Evolutionary conservation across 208 protist genomes (phyloP), one percentile per base, ranked within the genome.

Genomic region (Porcisia hertigi): DNA sequence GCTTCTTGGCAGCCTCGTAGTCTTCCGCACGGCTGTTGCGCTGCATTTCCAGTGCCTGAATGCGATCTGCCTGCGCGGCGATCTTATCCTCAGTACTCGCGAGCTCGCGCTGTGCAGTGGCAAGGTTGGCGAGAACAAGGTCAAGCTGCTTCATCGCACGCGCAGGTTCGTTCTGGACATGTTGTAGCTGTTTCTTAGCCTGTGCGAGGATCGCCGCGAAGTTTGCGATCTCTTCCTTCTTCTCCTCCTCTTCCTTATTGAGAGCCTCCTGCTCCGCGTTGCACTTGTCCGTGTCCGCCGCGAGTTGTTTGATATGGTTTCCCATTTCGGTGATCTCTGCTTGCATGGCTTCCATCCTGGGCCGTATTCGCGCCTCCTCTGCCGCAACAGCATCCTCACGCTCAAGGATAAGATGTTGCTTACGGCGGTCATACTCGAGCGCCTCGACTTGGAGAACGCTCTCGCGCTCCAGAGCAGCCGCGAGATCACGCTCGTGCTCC

Each of bases 371-470:
- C 57, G 92, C 90, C 82, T 97, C 92, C 79, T 97, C 95, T 20
- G 94, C 92, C 12, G 94, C 94, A 18, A 96, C 59, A 41, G 92
- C 91, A 67, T 97, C 93, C 80, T 98, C 91, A 16, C 92, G 88
- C 77, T 98, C 95, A 9, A 96, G 85, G 30, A 94, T 80, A 55
- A 97, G 76, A 52, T 89, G 92, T 78, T 96, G 91, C 80, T 96
- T 96, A 73, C 88, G 89, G 0, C 95, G 89, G 64, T 98, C 95
- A 77, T 93, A 92, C 84, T 98, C 93, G 4, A 97, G 75, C n/a
- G 88, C 90, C 86, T 98, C 93, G 39, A 98, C 93, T 73, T 97
- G 92, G 49, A 97, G 79, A 36, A 98, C 94, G 54, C 90, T 94
- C 69, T 98, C 93, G n/a, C 91, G 88, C 82, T 98, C 92, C 64